Conservation (phyloP, 805 yeast genomes). For the Wickerhamomyces queroliae region DNA sequence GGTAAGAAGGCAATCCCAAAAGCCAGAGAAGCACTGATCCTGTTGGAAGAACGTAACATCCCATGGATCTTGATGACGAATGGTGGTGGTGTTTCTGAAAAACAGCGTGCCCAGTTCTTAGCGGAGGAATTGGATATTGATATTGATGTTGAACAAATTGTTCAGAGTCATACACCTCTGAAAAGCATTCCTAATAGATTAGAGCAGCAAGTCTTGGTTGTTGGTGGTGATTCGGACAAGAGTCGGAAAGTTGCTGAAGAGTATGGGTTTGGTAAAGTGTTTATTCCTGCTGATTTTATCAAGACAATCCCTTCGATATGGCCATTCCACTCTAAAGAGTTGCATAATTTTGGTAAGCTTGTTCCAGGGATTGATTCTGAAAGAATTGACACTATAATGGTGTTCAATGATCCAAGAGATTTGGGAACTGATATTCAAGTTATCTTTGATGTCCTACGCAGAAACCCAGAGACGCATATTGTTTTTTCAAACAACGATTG, state of each 20-base stretch:
- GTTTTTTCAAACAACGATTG: constrained; percentile 80
- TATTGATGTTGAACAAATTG: constrained; percentile 44
- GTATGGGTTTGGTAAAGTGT: constrained; percentile 75
- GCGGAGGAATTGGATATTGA: constrained; percentile 34
- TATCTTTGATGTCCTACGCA: constrained; percentile 61
- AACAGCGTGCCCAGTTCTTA: constrained; percentile 48
- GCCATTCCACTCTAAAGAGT: constrained; percentile 58
- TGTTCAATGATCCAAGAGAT: constrained; percentile 87
- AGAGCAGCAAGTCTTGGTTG: constrained; percentile 62
- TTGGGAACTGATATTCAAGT: constrained; percentile 82
- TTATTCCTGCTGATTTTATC: constrained; percentile 69
- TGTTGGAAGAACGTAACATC: constrained; percentile 45
- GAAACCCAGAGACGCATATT: constrained; percentile 63
- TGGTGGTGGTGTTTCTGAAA: constrained; percentile 81
- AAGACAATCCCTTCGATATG: constrained; percentile 65
- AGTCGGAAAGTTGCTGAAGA: constrained; percentile 67
- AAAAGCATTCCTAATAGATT: constrained; percentile 44
- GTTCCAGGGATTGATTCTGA: constrained; percentile 15
- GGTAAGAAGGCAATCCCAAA: constrained; percentile 62
- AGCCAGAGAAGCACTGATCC: constrained; percentile 55
- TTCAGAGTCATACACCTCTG: constrained; percentile 88
- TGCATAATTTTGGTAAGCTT: constrained; percentile 31
- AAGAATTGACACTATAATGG: constrained; percentile 60
- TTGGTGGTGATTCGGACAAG: constrained; percentile 73
- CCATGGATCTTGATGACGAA: constrained; percentile 86